Evolutionary conservation across 2,329 filamentous ascomycete species (phyloP).

Genomic region (Tolypocladium inflatum): DNA sequence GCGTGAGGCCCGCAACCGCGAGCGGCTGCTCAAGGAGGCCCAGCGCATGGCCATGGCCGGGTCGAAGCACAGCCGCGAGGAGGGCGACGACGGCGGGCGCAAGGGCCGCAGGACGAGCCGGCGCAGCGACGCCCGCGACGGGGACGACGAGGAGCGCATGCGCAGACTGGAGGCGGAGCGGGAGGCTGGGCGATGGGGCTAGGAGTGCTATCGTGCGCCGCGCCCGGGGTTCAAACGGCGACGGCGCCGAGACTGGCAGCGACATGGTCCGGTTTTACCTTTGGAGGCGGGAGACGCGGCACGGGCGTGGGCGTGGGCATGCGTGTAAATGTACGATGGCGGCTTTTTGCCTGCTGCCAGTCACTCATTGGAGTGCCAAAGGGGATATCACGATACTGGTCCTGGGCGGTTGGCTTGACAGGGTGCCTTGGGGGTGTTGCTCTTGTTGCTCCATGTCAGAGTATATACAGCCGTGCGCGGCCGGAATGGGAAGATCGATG

Average conservation of each 20-base stretch:
- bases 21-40: conserved; percentile 58
- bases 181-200: conserved; percentile 42
- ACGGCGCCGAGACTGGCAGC: background rate
- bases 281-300: background rate
- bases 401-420: background rate
- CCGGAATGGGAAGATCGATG: background rate
- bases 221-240: background rate
- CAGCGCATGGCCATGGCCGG: conserved; percentile 49
- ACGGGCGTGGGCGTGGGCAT: background rate
- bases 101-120: conserved; percentile 31
- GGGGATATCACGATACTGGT: no score
- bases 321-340: background rate
- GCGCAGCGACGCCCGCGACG: conserved; percentile 36
- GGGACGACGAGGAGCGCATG: conserved; percentile 41
- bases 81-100: conserved; percentile 27
- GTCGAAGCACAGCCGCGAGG: conserved; percentile 41
- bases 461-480: background rate
- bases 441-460: background rate
- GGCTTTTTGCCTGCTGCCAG: background rate
- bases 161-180: conserved; percentile 49
- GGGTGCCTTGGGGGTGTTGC: background rate
- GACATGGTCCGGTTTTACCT: background rate
- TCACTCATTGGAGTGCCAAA: background rate
- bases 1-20: conserved; percentile 56
- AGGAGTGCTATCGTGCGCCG: conserved; percentile 5